phyloP scores from a whole-genome alignment of 129 eudicot genomes.

The Mikania micrantha region DNA sequence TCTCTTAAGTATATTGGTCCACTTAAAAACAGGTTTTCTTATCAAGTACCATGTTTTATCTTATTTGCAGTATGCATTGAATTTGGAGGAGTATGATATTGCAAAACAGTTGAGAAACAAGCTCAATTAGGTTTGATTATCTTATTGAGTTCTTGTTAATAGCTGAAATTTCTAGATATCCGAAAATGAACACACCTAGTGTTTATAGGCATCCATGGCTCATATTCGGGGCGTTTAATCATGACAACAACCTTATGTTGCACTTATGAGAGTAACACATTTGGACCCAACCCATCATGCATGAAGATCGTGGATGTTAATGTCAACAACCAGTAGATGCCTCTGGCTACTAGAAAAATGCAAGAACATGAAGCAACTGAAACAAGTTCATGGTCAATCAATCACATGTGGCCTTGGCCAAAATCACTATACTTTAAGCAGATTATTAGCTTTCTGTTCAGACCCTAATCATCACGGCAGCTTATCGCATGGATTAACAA shows the following conservation, averaged over 20 bases:
- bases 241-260: no score
- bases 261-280: no score
- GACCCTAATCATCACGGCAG: conserved; percentile 30
- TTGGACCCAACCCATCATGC: no score
- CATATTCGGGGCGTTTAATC: no score
- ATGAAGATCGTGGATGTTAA: conserved; percentile 8
- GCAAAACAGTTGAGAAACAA: conserved; percentile 84
- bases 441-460: conserved; percentile 55
- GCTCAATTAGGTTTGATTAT: conserved; percentile 70
- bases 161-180: no score
- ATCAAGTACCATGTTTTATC: background rate
- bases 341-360: conserved; percentile 52
- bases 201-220: no score
- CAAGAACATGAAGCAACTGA: conserved; percentile 45
- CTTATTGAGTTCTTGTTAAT: background rate
- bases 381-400: conserved; percentile 43
- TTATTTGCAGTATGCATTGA: conserved; percentile 75
- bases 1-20: background rate
- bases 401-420: conserved; percentile 53
- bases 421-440: conserved; percentile 50
- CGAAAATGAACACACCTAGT: no score
- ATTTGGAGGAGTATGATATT: conserved; percentile 88
- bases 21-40: background rate
- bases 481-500: conserved; percentile 34
- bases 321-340: conserved; percentile 39